Conservation (phyloP, 176 grass and related monocot species). For the Poa annua region DNA sequence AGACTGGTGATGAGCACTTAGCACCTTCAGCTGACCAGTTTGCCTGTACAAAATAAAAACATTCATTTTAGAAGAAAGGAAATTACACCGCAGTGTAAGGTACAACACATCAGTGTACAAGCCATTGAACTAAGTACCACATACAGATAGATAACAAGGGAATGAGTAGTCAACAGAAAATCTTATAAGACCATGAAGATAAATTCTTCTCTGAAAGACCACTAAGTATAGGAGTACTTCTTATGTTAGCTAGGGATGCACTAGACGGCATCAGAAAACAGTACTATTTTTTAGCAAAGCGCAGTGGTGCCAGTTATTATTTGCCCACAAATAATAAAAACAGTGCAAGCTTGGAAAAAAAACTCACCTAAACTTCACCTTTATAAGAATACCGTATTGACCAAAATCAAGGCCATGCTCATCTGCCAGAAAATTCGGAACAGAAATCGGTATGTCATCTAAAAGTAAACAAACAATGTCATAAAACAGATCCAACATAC, state of each 20-base stretch:
- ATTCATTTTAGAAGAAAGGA: not conserved
- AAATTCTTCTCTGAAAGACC: not conserved
- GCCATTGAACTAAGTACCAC: not conserved
- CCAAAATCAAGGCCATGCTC: conserved; percentile 85
- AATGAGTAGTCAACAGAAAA: conserved; percentile 24
- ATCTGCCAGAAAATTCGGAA: conserved; percentile 56
- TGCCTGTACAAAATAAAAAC: conserved; percentile 59
- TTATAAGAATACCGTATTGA: conserved; percentile 91
- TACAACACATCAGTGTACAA: not conserved
- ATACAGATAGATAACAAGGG: not conserved
- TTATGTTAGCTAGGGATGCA: not conserved
- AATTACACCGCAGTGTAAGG: conserved; percentile 18
- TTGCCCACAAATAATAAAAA: conserved; percentile 23
- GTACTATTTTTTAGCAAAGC: not conserved
- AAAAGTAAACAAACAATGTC: conserved; percentile 8
- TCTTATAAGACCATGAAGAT: not conserved
- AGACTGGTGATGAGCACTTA: conserved; percentile 96
- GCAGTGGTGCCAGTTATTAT: not conserved
- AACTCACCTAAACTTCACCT: conserved; percentile 93
- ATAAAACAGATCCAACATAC: conserved; percentile 11
- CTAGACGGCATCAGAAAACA: not conserved
- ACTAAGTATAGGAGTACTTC: not conserved
- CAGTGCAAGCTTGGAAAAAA: not conserved
- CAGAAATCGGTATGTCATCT: not conserved
- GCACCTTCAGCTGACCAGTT: conserved; percentile 86